Evolutionary conservation across 148 eudicot species (phyloP).

Genomic region (Camellia lanceoleosa): DNA sequence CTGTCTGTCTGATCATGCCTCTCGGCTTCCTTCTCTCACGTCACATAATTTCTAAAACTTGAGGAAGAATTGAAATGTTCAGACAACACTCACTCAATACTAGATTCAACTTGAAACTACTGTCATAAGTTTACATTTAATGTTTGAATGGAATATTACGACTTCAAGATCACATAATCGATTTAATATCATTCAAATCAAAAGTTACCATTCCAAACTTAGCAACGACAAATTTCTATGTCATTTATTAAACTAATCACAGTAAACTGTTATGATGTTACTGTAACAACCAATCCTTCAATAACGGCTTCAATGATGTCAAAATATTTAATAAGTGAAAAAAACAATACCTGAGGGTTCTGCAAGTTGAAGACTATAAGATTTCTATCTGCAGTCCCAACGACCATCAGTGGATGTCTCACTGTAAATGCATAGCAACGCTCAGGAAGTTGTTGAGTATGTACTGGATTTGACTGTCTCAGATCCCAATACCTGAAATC

Average conservation of each 20-base stretch:
- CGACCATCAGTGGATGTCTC: slow-evolving; percentile 87
- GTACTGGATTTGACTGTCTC: slow-evolving; percentile 76
- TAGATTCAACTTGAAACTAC: neutral
- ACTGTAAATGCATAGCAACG: slow-evolving; percentile 93
- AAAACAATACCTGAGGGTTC: slow-evolving; percentile 70
- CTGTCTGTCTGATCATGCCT: neutral
- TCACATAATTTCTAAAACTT: neutral
- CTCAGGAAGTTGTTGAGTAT: slow-evolving; percentile 79
- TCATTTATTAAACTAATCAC: neutral
- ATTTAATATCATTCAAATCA: neutral
- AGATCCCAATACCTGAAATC: slow-evolving; percentile 84
- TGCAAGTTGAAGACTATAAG: slow-evolving; percentile 73
- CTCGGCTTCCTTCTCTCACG: neutral
- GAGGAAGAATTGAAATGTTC: neutral
- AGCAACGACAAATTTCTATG: neutral
- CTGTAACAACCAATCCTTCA: neutral
- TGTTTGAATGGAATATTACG: neutral
- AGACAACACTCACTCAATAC: neutral
- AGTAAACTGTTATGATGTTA: neutral
- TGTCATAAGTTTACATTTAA: neutral
- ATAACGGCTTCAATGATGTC: slow-evolving; percentile 3
- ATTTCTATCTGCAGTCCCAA: slow-evolving; percentile 92
- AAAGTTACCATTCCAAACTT: slow-evolving; percentile 1
- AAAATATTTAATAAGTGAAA: slow-evolving; percentile 2
- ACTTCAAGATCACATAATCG: neutral